Conservation (phyloP, 768 basidiomycete genomes). For the Mycena filopes region DNA sequence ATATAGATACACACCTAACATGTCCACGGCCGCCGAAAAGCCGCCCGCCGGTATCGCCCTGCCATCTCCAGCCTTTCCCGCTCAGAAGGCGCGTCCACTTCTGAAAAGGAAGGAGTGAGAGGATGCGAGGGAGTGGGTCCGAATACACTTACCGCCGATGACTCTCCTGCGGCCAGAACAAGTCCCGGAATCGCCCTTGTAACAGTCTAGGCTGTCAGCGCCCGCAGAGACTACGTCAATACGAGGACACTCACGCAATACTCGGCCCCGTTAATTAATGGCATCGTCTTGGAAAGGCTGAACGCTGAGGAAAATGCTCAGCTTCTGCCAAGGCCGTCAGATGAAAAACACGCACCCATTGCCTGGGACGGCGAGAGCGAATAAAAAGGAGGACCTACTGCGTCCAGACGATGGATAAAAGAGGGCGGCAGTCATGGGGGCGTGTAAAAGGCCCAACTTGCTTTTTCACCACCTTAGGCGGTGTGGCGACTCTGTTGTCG, state of each 20-base stretch:
- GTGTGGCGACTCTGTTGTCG: constrained; percentile 11
- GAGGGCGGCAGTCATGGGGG: neutral
- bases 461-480: constrained; percentile 9
- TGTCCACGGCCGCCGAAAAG: neutral
- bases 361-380: neutral
- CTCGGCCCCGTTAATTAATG: neutral
- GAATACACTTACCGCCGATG: neutral
- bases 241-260: neutral
- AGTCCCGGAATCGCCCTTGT: constrained; percentile 20
- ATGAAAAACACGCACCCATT: constrained; percentile 35
- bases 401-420: neutral
- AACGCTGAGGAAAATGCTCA: neutral
- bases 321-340: constrained; percentile 5
- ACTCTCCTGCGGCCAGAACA: neutral
- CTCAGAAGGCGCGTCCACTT: constrained; percentile 20
- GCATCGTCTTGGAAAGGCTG: neutral
- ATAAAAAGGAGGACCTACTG: neutral
- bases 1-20: constrained; percentile 1
- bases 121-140: neutral
- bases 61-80: constrained; percentile 20
- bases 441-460: neutral
- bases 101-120: constrained; percentile 21
- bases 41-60: constrained; percentile 1
- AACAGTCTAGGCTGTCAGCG: neutral
- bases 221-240: neutral